phyloP scores from a whole-genome alignment of 805 yeast genomes.

The Candida vaughaniae region DNA sequence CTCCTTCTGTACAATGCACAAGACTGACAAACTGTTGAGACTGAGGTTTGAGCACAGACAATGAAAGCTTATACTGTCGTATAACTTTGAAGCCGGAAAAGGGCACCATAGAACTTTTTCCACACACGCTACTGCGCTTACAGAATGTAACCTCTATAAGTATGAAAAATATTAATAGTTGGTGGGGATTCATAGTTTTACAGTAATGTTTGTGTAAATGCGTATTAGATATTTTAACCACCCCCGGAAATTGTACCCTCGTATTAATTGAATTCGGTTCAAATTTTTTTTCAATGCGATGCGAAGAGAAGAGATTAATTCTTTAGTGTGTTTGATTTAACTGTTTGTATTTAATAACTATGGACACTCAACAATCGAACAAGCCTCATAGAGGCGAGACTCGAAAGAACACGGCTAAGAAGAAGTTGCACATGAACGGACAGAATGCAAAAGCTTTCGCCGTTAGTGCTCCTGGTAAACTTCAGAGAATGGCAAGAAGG shows the following conservation, averaged over 20 bases:
- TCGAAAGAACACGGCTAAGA: slow-evolving; percentile 61
- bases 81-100: slow-evolving; percentile 59
- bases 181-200: no score
- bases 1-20: slow-evolving; percentile 53
- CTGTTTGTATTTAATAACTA: slow-evolving; percentile 2
- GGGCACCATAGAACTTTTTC: slow-evolving; percentile 18
- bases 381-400: slow-evolving; percentile 72
- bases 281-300: slow-evolving; percentile 2
- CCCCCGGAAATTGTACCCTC: no score
- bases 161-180: no score
- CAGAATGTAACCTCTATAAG: no score
- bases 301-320: slow-evolving; percentile 2
- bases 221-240: no score
- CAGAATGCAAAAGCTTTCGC: slow-evolving; percentile 46
- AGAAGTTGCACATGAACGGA: slow-evolving; percentile 87
- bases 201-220: no score
- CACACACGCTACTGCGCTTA: no score
- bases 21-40: slow-evolving; percentile 45
- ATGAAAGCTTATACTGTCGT: slow-evolving; percentile 41
- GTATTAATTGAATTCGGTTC: no score
- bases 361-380: slow-evolving; percentile 57
- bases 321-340: no score
- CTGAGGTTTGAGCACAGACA: slow-evolving; percentile 30
- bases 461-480: slow-evolving; percentile 67
- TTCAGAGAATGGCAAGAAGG: slow-evolving; percentile 81